Base-by-base conservation (phyloP, 1,284 basidiomycete species). In the Cutaneotrichosporon cavernicola region DNA sequence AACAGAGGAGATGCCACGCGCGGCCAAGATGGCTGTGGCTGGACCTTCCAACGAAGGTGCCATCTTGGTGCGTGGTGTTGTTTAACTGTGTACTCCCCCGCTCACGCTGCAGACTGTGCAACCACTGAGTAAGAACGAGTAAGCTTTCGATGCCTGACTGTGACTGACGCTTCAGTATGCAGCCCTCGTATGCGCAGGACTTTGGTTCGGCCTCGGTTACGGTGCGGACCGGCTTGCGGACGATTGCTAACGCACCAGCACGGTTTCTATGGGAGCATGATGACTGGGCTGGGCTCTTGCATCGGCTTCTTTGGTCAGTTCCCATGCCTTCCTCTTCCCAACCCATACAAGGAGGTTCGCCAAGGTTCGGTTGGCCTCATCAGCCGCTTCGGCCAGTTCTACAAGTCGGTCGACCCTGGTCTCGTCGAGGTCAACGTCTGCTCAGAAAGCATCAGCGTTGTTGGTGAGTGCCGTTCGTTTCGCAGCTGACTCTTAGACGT, bases 361-460 rank as follows among this genome's bases (percentile, higher is more conserved):
- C 92, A 94, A 83, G 91, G 91, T 84, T 89, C 90, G 56, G 93
- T 97, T 69, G 66, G 95, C 62, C 85, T 98, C 61, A 87, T 98
- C 73, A 88, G 89, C 57, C 88, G 93, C 62, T 97, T 97, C 76
- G 93, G 94, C 64, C 86, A 94, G 78, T 97, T 96, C 85, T 95
- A 94, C 87, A 61, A 61, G 74, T 88, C 90, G 7, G 93, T 96
- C 69, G 94, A 97, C 77, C 94, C 94, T 0, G 94, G 94, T 70
- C 85, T 97, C 26, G 89, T 90, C 60, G 87, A 92, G 73, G 88
- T 97, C 79, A 97, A 98, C 76, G 90, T 95, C 63, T 96, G 92
- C 84, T 90, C 90, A 9, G 94, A 97, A 78, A 84, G 85, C 1
- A 84, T 95, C 49, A 86, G 88, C 62, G 79, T 90, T 57, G 92